Base-by-base conservation (phyloP, 1,284 basidiomycete species). In the Fomitopsis betulina region DNA sequence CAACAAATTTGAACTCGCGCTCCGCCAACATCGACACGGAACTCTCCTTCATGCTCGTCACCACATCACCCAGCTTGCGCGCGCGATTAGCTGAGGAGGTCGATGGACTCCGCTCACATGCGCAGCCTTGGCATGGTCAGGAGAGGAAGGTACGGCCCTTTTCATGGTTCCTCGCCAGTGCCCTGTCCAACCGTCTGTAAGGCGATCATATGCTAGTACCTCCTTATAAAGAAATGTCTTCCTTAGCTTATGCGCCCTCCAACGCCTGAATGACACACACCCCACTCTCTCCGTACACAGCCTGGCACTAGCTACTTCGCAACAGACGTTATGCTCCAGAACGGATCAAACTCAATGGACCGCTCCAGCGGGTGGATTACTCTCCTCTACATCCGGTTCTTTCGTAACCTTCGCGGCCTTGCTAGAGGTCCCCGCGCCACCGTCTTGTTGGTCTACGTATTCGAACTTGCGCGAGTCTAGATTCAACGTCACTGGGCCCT, bases 1-100 rank as follows among this genome's bases (percentile, higher is more conserved):
- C 94, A 0, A 96, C 95, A 2, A 99, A 99, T 72, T 86, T 98
- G 58, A 97, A 96, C 66, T 90, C 93, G 0, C 87, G 96, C 3
- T 96, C 94, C 1, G 86, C 94, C 1, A 83, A 91, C 62, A 84
- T 97, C 50, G 97, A 99, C 73, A 91, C 94, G 13, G 96, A 99
- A 69, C 82, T 98, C 39, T 96, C 93, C 1, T 91, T 98, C 64
- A 72, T 97, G 47, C 84, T 98, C 76, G 74, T 89, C 39, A 86
- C 94, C 7, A 84, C 86, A 8, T 81, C 80, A 3, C 64, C 73
- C 0, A 59, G 68, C 3, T 65, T 84, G 53, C 74, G 75, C 38
- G 61, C 66, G 54, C 68, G 73, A 52, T 71, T 84, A 2, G 72
- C 72, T 0, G 71, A 76, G 2, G 82, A 84, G 60, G 72, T 82